Conservation (phyloP, 2,329 filamentous ascomycete species). For the Pyrenophora tritici-repentis region DNA sequence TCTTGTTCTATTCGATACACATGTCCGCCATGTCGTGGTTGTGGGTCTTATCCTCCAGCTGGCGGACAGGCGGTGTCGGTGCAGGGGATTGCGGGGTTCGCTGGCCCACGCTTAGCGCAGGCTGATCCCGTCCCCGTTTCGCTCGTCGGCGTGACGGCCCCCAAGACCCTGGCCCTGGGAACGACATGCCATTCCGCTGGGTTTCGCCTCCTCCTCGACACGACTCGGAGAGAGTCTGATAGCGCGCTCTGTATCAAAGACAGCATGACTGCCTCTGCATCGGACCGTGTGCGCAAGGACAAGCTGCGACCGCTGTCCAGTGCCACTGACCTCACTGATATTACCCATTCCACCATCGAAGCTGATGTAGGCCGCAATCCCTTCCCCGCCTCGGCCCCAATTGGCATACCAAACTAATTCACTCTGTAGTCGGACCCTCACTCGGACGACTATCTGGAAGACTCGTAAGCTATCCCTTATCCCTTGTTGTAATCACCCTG, state of each 20-base stretch:
- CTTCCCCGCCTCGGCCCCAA: conserved; percentile 13
- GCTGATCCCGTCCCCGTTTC: conserved; percentile 16
- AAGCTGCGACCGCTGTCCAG: conserved; percentile 25
- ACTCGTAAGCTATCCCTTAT: conserved; percentile 33
- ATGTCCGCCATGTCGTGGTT: neutral
- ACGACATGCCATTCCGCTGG: conserved; percentile 23
- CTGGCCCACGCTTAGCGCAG: conserved; percentile 14
- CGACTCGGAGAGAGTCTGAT: conserved; percentile 13
- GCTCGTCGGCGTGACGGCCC: conserved; percentile 17
- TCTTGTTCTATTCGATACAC: conserved; percentile 13
- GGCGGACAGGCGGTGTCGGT: conserved; percentile 17
- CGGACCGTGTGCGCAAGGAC: conserved; percentile 6
- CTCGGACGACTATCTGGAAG: conserved; percentile 38
- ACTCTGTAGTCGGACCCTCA: conserved; percentile 37
- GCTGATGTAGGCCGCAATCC: conserved; percentile 22
- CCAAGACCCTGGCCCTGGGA: conserved; percentile 25
- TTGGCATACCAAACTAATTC: conserved; percentile 20
- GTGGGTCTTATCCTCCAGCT: conserved; percentile 15
- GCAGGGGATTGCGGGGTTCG: conserved; percentile 14
- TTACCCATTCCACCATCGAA: conserved; percentile 22
- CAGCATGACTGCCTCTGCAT: conserved; percentile 14
- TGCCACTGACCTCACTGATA: conserved; percentile 27
- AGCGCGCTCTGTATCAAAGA: conserved; percentile 6
- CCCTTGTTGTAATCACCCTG: neutral
- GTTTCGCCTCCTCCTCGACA: conserved; percentile 23